These are phyloP conservation scores for Laetiporus sulphureus DNA, from an alignment of 1,284 basidiomycete genomes.

Conservation along the genomic window DNA sequence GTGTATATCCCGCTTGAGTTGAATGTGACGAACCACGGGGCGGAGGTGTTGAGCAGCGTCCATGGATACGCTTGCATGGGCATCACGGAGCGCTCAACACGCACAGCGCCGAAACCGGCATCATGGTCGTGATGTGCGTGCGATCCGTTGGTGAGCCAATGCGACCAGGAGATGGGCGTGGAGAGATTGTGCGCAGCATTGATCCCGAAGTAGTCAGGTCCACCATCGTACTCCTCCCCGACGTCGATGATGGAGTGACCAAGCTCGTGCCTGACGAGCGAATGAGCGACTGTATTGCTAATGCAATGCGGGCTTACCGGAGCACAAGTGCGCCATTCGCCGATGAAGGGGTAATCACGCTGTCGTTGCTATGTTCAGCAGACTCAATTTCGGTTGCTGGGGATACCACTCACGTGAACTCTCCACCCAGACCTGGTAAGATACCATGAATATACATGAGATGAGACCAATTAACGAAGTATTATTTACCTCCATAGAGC, in stretches of 20 bases:
- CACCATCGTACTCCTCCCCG: constrained; percentile 86
- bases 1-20: constrained; percentile 60
- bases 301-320: constrained; percentile 27
- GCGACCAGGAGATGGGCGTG: constrained; percentile 55
- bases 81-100: constrained; percentile 69
- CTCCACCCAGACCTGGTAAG: constrained; percentile 62
- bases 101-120: constrained; percentile 12
- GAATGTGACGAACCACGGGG: constrained; percentile 55
- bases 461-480: not conserved
- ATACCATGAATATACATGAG: not conserved
- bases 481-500: constrained; percentile 63
- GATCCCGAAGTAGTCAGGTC: constrained; percentile 68
- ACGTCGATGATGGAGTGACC: constrained; percentile 77
- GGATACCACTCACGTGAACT: constrained; percentile 59
- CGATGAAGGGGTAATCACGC: constrained; percentile 74
- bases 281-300: not conserved
- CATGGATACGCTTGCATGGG: constrained; percentile 73
- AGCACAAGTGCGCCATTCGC: constrained; percentile 75
- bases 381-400: not conserved
- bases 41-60: constrained; percentile 58
- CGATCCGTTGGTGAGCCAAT: constrained; percentile 54
- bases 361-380: constrained; percentile 20
- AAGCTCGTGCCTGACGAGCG: constrained; percentile 54
- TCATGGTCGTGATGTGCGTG: constrained; percentile 7
- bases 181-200: constrained; percentile 50